These are phyloP conservation scores for Neonothopanus nambi DNA, from an alignment of 1,284 basidiomycete genomes.

Conservation along the genomic window DNA sequence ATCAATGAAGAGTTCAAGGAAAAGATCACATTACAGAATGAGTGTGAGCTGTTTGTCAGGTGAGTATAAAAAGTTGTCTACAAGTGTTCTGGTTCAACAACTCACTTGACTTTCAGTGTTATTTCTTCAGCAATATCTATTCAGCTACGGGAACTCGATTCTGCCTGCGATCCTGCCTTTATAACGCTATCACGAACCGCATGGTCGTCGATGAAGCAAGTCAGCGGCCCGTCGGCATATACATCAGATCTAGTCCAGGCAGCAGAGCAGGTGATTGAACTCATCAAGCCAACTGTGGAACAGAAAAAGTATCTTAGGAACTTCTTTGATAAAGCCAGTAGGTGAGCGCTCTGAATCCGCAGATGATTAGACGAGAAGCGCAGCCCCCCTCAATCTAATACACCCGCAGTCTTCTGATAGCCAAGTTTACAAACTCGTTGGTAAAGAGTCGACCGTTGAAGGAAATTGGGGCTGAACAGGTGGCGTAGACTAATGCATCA, in stretches of 20 bases:
- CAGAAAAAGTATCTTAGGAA: slow-evolving; percentile 93
- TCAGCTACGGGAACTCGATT: slow-evolving; percentile 82
- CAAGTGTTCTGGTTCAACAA: too few relatives aligned
- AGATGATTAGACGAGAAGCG: background rate
- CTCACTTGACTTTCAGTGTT: slow-evolving; percentile 46
- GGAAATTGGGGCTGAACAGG: slow-evolving; percentile 93
- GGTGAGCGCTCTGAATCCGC: slow-evolving; percentile 44
- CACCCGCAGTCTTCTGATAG: slow-evolving; percentile 69
- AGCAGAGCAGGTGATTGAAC: slow-evolving; percentile 63
- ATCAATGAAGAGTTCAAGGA: slow-evolving; percentile 77
- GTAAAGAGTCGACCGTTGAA: slow-evolving; percentile 87
- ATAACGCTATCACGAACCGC: slow-evolving; percentile 71
- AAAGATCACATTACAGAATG: slow-evolving; percentile 79
- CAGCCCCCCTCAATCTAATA: background rate
- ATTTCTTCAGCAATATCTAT: slow-evolving; percentile 80
- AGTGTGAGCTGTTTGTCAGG: slow-evolving; percentile 89
- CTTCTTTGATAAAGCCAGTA: slow-evolving; percentile 88
- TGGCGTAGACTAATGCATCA: slow-evolving; percentile 30
- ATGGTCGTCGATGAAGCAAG: slow-evolving; percentile 79
- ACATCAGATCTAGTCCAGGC: slow-evolving; percentile 72
- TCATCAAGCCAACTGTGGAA: slow-evolving; percentile 75
- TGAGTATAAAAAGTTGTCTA: slow-evolving; percentile 32
- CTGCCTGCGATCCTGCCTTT: slow-evolving; percentile 76
- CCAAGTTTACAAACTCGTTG: slow-evolving; percentile 84
- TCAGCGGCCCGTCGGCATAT: slow-evolving; percentile 84